Percentiles rank a stretch among this genome's conserved stretches.
Evolutionary conservation across 257 asterid species (phyloP).

Genomic region (Solanum commersonii): DNA sequence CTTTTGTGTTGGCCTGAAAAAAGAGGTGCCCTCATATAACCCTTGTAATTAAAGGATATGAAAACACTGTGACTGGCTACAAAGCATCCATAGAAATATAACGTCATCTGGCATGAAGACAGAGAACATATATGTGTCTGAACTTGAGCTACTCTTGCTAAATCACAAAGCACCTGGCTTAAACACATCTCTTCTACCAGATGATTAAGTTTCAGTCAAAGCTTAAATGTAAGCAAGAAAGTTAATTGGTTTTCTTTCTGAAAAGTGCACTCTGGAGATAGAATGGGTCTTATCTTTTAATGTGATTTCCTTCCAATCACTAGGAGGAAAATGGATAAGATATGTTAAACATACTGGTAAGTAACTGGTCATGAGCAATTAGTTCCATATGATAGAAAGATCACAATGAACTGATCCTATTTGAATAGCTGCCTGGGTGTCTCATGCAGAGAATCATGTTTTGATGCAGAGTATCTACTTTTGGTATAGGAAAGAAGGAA

Average conservation of each 20-base stretch:
- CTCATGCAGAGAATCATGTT: neutral
- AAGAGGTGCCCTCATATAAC: neutral
- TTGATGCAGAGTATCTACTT: neutral
- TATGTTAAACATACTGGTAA: neutral
- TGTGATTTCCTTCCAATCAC: neutral
- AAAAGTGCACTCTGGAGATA: neutral
- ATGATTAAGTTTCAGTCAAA: neutral
- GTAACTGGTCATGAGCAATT: neutral
- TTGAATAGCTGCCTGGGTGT: neutral
- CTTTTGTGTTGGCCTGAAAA: constrained; percentile 83
- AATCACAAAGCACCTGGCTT: neutral
- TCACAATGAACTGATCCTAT: neutral
- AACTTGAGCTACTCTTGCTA: neutral
- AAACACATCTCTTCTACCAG: neutral
- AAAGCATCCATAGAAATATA: neutral
- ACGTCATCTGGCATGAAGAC: neutral
- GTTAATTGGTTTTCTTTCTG: neutral
- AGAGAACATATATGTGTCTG: neutral
- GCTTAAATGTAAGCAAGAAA: neutral
- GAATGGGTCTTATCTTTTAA: neutral
- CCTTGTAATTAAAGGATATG: neutral
- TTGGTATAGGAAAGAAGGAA: neutral
- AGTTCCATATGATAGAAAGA: neutral
- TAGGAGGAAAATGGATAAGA: neutral
- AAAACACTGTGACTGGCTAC: neutral